Base-by-base conservation (phyloP, 345 rosid species). In the Salix exigua region DNA sequence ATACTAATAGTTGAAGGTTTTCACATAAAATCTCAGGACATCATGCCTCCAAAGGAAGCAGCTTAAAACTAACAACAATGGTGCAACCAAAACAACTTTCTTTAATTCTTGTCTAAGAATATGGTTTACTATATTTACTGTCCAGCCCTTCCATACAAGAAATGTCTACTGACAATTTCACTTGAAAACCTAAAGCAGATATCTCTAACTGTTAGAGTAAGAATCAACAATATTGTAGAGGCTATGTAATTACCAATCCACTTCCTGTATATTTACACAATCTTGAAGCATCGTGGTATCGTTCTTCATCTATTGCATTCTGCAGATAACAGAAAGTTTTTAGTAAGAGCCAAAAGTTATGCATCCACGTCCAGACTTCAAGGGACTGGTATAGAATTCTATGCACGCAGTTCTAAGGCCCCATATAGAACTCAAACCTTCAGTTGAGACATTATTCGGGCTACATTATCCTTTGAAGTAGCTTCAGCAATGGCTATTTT, bases 261-360 rank as follows among this genome's bases (percentile, higher is more conserved):
- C 93, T 88, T 82, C 96, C 97, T 18, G 97, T 91, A 66, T 74
- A 69, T 81, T 82, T 93, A 77, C 91, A 88, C 81, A 95, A 77
- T 76, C 83, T 85, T 16, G 93, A 93, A 82, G 99, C 99, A 86
- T 93, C 98, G 77, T 83, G 91, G 80, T 93, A 96, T 35, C 94
- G 90, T 83, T 96, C 98, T 78, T 95, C 92, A 37, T 79, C 84
- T 74, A 93, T 82, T 26, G 97, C 97, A 62, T 72, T 84, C 98
- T 95, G 89, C 82, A 77, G 58, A 74, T 10, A 73, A 76, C 70
- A 46, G 70, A 61, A 17, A 75, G 46, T 74, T 48, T 21, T 77
- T 35, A 82, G 51, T 60, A 83, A 79, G 48, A 69, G 62, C 42
- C 18, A 69, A 38, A 70, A 63, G 11, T 63, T 40, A 76, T 23